phyloP scores from a whole-genome alignment of 2,329 filamentous ascomycete genomes.

The Xylaria sp. region DNA sequence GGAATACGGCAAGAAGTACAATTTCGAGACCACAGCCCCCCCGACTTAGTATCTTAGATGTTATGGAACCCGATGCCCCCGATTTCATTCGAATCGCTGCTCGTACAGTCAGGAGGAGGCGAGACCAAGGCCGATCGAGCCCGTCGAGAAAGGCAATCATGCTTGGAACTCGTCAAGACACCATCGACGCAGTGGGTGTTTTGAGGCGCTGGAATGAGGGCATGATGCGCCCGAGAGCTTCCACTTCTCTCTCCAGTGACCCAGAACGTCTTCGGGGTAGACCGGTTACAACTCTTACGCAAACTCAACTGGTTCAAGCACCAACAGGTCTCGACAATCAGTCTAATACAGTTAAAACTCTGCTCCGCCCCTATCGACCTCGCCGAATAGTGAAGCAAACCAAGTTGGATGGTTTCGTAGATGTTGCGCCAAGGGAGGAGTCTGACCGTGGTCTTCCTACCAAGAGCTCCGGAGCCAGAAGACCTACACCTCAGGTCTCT shows the following conservation, averaged over 20 bases:
- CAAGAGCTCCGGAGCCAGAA: slow-evolving; percentile 6
- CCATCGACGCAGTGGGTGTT: slow-evolving; percentile 50
- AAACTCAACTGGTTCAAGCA: background rate
- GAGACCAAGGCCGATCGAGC: slow-evolving; percentile 49
- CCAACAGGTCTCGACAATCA: background rate
- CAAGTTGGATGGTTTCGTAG: slow-evolving; percentile 32
- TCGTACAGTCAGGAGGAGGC: slow-evolving; percentile 46
- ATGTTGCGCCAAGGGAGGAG: slow-evolving; percentile 14
- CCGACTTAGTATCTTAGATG: slow-evolving; percentile 56
- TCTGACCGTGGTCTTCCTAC: background rate
- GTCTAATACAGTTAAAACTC: slow-evolving; percentile 9
- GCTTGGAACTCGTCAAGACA: slow-evolving; percentile 56
- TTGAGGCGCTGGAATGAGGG: slow-evolving; percentile 54
- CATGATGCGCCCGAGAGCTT: slow-evolving; percentile 41
- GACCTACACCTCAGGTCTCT: slow-evolving; percentile 15
- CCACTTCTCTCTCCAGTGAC: background rate
- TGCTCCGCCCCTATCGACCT: slow-evolving; percentile 27
- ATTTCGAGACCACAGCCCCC: slow-evolving; percentile 34
- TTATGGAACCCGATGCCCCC: slow-evolving; percentile 48
- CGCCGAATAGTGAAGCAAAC: slow-evolving; percentile 28
- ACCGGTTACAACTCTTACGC: background rate
- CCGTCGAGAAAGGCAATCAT: slow-evolving; percentile 53
- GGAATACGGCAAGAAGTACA: slow-evolving; percentile 8
- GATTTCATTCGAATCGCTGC: slow-evolving; percentile 57
- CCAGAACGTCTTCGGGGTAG: background rate